Evolutionary conservation across 495 filamentous ascomycete species (phyloP).

Genomic region (Annulohypoxylon stygium): DNA sequence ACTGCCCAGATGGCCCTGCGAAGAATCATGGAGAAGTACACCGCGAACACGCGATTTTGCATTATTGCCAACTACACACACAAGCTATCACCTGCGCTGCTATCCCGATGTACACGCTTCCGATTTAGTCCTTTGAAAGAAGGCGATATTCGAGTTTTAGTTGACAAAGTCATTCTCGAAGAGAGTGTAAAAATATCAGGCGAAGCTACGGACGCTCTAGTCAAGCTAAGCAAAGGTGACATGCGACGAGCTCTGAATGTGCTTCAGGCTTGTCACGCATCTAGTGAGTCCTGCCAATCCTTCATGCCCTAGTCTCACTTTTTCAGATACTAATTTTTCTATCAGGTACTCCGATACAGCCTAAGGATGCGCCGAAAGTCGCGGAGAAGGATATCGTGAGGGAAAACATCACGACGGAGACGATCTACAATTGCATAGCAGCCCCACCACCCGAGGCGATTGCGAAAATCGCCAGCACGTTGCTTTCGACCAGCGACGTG

Average conservation of each 20-base stretch:
- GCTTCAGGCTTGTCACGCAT: slow-evolving; percentile 95
- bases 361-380: slow-evolving; percentile 71
- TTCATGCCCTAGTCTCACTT: neutral
- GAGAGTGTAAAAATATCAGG: slow-evolving; percentile 85
- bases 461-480: slow-evolving; percentile 81
- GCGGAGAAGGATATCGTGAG: slow-evolving; percentile 70
- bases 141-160: slow-evolving; percentile 80
- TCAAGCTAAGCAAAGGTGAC: slow-evolving; percentile 91
- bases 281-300: slow-evolving; percentile 68
- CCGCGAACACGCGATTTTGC: slow-evolving; percentile 96
- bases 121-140: slow-evolving; percentile 95
- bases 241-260: slow-evolving; percentile 97
- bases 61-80: slow-evolving; percentile 99
- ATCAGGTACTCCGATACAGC: slow-evolving; percentile 76
- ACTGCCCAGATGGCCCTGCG: slow-evolving; percentile 97
- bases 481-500: slow-evolving; percentile 85
- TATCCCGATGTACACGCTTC: slow-evolving; percentile 95
- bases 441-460: slow-evolving; percentile 94
- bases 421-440: slow-evolving; percentile 98
- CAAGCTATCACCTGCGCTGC: slow-evolving; percentile 93
- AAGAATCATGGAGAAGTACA: slow-evolving; percentile 99
- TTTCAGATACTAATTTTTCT: slow-evolving; percentile 37
- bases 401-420: slow-evolving; percentile 87
- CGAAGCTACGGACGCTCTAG: slow-evolving; percentile 82
- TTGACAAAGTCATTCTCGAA: slow-evolving; percentile 90